Base-by-base conservation (phyloP, 2,329 filamentous ascomycete species). In the Colletotrichum caudatum region DNA sequence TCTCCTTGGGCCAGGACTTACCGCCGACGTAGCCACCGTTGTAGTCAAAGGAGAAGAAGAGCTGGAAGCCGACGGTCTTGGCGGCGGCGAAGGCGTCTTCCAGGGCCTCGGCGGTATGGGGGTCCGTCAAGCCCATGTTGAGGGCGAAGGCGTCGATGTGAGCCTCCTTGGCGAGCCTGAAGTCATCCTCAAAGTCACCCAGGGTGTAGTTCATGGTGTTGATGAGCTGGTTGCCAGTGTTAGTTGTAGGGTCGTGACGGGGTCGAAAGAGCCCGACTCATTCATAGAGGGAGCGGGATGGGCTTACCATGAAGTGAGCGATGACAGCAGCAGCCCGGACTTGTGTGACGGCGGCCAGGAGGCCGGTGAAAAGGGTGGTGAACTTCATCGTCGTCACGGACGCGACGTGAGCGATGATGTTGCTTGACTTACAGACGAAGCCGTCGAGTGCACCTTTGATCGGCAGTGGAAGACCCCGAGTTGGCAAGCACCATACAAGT, bases 121-220 rank as follows among this genome's bases (percentile, higher is more conserved):
- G 58, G 26, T 73, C 71, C 23, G 63, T 71, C 26, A 66, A 37
- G 39, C 67, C 71, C 58, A 73, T 71, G 48, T 73, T 73, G 23
- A 73, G 71, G 23, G 67, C 84, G 35, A 76, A 74, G 35, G 65
- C 82, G 78, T 53, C 78, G 66, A 48, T 78, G 48, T 82, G 82
- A 26, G 81, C 80, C 16, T 77, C 77, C 74, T 84, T 84, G 46
- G 84, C 85, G 4, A 79, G 80, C 64, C 79, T 76, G 82, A 86
- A 85, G 67, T 86, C 84, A 54, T 81, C 79, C 53, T 87, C 84
- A 69, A 84, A 86, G 41, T 86, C 84, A 9, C 76, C 73, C 41
- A 84, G 76, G 64, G 78, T 82, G 57, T 71, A 71, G 39, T 71
- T 63, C 39, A 63, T 66, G 37, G 71, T 73, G 59, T 73, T 73